Conservation (phyloP, 768 basidiomycete genomes). For the Psilocybe tampanensis region DNA sequence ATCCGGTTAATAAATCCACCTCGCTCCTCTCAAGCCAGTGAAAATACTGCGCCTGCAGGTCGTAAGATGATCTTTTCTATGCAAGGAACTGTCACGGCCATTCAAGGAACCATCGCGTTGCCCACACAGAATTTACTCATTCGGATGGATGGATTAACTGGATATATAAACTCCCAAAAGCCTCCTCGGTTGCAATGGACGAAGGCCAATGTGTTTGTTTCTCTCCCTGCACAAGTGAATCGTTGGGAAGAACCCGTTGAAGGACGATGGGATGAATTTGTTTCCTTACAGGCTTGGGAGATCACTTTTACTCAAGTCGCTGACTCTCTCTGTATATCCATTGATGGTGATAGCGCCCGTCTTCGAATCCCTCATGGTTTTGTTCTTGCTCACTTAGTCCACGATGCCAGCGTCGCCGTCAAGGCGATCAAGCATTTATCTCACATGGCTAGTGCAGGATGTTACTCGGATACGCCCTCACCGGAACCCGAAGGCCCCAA, state of each 20-base stretch:
- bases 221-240: conserved; percentile 42
- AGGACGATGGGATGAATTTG: conserved; percentile 76
- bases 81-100: conserved; percentile 25
- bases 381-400: conserved; percentile 72
- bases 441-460: conserved; percentile 52
- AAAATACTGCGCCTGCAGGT: not conserved
- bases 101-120: conserved; percentile 52
- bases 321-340: conserved; percentile 41
- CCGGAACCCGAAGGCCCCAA: conserved; percentile 80
- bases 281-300: conserved; percentile 57
- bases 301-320: conserved; percentile 34
- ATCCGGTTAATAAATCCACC: conserved; percentile 39
- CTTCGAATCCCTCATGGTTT: conserved; percentile 84
- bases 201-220: conserved; percentile 58
- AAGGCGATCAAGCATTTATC: conserved; percentile 78
- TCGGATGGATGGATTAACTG: conserved; percentile 42
- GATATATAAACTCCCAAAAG: conserved; percentile 23
- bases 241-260: conserved; percentile 32
- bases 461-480: conserved; percentile 53
- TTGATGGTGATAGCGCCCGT: conserved; percentile 65
- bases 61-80: conserved; percentile 13
- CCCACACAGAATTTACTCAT: conserved; percentile 50
- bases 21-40: not conserved
- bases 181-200: conserved; percentile 38
- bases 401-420: conserved; percentile 64